Evolutionary conservation across 1,284 basidiomycete species (phyloP).

Genomic region (Ceratobasidium sp.): DNA sequence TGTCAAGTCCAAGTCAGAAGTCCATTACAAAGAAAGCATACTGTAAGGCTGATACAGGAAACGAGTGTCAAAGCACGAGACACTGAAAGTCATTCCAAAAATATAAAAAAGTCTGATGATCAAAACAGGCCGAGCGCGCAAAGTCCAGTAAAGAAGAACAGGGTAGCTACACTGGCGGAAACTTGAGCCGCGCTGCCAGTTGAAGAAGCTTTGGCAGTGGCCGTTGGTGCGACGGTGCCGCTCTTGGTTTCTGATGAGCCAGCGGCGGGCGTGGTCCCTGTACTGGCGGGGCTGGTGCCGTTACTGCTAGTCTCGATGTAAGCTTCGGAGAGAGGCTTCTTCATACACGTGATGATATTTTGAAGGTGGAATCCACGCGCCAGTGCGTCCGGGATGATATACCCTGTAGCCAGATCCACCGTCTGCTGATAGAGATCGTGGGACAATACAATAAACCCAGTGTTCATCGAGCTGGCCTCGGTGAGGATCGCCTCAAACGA

Average conservation of each 20-base stretch:
- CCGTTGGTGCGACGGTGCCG: not conserved
- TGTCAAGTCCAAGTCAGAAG: not conserved
- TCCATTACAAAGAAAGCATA: not conserved
- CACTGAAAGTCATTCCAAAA: too few relatives aligned
- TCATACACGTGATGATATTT: constrained; percentile 48
- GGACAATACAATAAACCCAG: constrained; percentile 50
- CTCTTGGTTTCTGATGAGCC: not conserved
- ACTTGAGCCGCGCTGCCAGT: not conserved
- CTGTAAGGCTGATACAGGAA: not conserved
- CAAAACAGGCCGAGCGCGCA: not conserved
- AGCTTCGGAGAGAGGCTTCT: constrained; percentile 47
- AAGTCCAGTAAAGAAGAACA: not conserved
- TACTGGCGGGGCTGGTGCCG: constrained; percentile 41
- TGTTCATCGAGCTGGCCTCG: constrained; percentile 43
- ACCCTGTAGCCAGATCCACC: constrained; percentile 50
- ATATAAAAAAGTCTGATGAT: constrained; percentile 3
- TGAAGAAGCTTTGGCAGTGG: not conserved
- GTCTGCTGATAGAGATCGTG: constrained; percentile 49
- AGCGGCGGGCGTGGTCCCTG: constrained; percentile 7
- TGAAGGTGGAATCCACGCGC: constrained; percentile 45
- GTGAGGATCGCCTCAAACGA: constrained; percentile 46
- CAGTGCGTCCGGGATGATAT: constrained; percentile 47
- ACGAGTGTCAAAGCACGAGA: constrained; percentile 23
- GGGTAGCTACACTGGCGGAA: not conserved
- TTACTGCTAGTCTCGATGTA: constrained; percentile 50